Evolutionary conservation across 225 moss, liverwort and hornwort species (phyloP), one percentile per base, ranked within the genome.

Genomic region (Bryum argenteum): DNA sequence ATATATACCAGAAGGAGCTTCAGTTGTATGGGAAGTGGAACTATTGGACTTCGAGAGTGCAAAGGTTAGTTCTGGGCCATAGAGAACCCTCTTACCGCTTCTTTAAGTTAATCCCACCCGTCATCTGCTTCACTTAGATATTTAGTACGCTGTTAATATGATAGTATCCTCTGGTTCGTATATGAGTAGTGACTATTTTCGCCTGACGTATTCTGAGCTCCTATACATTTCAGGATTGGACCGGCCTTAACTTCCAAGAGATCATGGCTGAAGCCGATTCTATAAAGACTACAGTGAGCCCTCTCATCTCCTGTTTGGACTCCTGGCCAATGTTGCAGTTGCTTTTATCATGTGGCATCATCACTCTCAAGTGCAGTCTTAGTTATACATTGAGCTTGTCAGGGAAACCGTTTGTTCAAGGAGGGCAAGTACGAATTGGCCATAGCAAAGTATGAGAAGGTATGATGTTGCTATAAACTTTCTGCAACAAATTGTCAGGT

Each of bases 401-500:
- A 98, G 97, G 98, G 92, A 44, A 98, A 98, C 59, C 91, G 98
- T 42, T 73, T 98, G 64, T 98, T 98, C 79, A 98, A 98, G 81
- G 98, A 94, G 81, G 89, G 88, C 66, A 98, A 94, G 78, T 89
- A 86, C 64, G 98, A 89, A 81, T 85, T 94, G 22, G 91, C 98
- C 2, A 91, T 92, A 79, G 79, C 92, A 55, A 98, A 98, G 77
- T 98, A 98, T 80, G 98, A 98, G 17, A 89, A 86, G 88, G 94
- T 94, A 85, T 56, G 54, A 50, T 57, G 37, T 61, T 65, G 18
- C 45, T 48, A 59, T 66, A 58, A 45, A 16, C 52, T 47, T 63
- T 52, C 13, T 52, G 62, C 9, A 62, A 23, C 0, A 23, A 42
- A 52, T 66, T 26, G 28, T 45, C 54, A 10, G 15, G 15, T 54